Percentiles rank a stretch among this genome's conserved stretches.
Evolutionary conservation across 1,139 yeast genomes (phyloP).

Genomic region (Suhomyces chickasaworum): DNA sequence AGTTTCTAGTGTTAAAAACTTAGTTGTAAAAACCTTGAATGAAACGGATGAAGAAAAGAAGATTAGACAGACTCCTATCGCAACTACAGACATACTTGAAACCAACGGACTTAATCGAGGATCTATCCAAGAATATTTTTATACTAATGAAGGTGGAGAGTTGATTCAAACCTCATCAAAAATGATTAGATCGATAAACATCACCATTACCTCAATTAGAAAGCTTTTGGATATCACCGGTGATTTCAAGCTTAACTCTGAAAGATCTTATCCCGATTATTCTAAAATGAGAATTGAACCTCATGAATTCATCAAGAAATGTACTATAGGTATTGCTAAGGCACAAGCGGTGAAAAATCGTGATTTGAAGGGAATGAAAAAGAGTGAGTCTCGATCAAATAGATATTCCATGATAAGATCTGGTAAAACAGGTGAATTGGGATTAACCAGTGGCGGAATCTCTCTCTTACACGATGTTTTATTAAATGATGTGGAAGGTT

Average conservation of each 20-base stretch:
- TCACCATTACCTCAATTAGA: constrained; percentile 48
- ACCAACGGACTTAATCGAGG: constrained; percentile 4
- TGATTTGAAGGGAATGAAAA: constrained; percentile 22
- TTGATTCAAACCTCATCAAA: constrained; percentile 62
- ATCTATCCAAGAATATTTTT: constrained; percentile 42
- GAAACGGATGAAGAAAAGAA: constrained; percentile 35
- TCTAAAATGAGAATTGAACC: constrained; percentile 59
- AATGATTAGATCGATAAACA: constrained; percentile 60
- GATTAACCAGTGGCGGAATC: constrained; percentile 61
- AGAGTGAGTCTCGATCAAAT: constrained; percentile 20
- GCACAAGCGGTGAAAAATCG: constrained; percentile 34
- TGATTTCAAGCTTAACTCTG: constrained; percentile 67
- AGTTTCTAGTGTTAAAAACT: constrained; percentile 62
- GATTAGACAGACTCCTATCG: constrained; percentile 9
- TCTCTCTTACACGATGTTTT: constrained; percentile 53
- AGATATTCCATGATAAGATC: constrained; percentile 65
- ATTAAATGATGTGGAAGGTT: constrained; percentile 38
- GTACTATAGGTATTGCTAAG: constrained; percentile 63
- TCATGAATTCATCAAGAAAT: constrained; percentile 58
- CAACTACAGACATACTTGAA: constrained; percentile 2
- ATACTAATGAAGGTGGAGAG: constrained; percentile 67
- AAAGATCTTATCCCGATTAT: constrained; percentile 76
- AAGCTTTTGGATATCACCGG: constrained; percentile 57
- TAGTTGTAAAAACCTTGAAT: constrained; percentile 56
- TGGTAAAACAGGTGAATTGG: constrained; percentile 55